Percentiles rank a stretch among this genome's conserved stretches.
These are phyloP conservation scores for Aphanomyces euteiches DNA, from an alignment of 352 stramenopile species.

Conservation along the genomic window DNA sequence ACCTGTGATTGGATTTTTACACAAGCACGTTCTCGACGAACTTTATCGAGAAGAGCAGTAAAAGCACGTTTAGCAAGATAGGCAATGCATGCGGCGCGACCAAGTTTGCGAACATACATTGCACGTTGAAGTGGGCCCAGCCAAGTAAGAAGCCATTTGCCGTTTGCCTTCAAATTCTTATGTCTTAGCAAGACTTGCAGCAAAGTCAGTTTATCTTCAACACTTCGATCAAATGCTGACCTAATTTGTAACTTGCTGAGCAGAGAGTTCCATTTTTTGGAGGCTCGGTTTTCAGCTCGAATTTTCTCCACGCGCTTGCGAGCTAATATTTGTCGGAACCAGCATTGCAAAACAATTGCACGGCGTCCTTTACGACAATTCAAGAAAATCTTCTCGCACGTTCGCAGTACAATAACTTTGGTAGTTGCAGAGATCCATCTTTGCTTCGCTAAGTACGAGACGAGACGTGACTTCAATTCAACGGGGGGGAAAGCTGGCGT, in stretches of 20 bases:
- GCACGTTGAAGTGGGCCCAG: slow-evolving; percentile 69
- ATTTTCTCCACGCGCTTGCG: slow-evolving; percentile 46
- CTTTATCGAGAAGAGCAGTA: slow-evolving; percentile 59
- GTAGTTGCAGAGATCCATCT: slow-evolving; percentile 67
- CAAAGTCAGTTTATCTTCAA: slow-evolving; percentile 79
- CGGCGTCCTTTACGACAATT: slow-evolving; percentile 62
- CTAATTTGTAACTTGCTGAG: slow-evolving; percentile 61
- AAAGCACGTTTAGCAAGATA: slow-evolving; percentile 75
- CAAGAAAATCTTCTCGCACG: slow-evolving; percentile 63
- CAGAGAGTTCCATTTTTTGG: slow-evolving; percentile 63
- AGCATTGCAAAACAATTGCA: slow-evolving; percentile 73
- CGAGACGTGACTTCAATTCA: slow-evolving; percentile 42
- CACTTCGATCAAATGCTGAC: slow-evolving; percentile 61
- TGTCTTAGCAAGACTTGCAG: slow-evolving; percentile 68
- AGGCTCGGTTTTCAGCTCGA: slow-evolving; percentile 55
- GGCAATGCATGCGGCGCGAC: slow-evolving; percentile 69
- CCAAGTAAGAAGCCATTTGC: slow-evolving; percentile 80
- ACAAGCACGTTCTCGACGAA: slow-evolving; percentile 47
- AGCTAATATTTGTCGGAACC: slow-evolving; percentile 67
- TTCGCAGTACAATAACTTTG: slow-evolving; percentile 61
- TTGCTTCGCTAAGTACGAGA: slow-evolving; percentile 69
- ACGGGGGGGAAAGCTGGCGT: slow-evolving; percentile 25
- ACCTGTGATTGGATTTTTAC: slow-evolving; percentile 20
- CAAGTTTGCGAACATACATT: slow-evolving; percentile 81
- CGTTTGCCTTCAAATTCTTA: slow-evolving; percentile 53